Conservation (phyloP, 805 yeast genomes). For the Candida hispaniensis region DNA sequence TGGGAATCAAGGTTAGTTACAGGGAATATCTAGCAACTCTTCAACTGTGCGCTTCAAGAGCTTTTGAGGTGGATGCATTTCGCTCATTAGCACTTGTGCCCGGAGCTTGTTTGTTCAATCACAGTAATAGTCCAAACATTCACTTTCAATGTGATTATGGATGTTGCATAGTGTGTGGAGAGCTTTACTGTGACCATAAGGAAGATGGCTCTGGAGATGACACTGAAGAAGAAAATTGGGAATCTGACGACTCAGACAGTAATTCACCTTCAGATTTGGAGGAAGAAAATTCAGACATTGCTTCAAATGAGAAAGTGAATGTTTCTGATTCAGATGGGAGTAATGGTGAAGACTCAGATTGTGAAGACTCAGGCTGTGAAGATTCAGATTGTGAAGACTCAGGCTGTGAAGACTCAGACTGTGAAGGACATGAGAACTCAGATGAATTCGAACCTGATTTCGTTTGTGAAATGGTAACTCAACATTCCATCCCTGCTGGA, state of each 20-base stretch:
- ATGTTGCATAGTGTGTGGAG: conserved; percentile 46
- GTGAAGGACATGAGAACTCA: conserved; percentile 24
- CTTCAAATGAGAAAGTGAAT: conserved; percentile 19
- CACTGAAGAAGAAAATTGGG: conserved; percentile 19
- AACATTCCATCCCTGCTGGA: conserved; percentile 34
- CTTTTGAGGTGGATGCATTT: conserved; percentile 68
- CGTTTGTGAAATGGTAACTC: conserved; percentile 61
- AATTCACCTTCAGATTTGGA: conserved; percentile 9
- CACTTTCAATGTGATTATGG: conserved; percentile 51
- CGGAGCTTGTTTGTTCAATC: conserved; percentile 85
- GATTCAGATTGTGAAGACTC: conserved; percentile 22
- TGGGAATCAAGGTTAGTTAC: conserved; percentile 14
- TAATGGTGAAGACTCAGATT: conserved; percentile 18
- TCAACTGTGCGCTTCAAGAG: conserved; percentile 58
- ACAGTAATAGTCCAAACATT: conserved; percentile 49
- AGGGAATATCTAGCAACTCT: conserved; percentile 40
- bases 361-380: conserved; percentile 19
- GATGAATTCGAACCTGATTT: conserved; percentile 22
- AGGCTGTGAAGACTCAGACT: conserved; percentile 26
- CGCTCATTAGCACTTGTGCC: conserved; percentile 76
- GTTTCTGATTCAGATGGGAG: conserved; percentile 16
- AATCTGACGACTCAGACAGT: conserved; percentile 19
- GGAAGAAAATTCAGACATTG: too few species aligned
- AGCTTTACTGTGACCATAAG: conserved; percentile 34
- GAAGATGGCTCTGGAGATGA: conserved; percentile 21